Percentiles rank a stretch among this genome's conserved stretches.
phyloP scores from a whole-genome alignment of 805 yeast species.

The Cyberlindnera euphorbiiphila region DNA sequence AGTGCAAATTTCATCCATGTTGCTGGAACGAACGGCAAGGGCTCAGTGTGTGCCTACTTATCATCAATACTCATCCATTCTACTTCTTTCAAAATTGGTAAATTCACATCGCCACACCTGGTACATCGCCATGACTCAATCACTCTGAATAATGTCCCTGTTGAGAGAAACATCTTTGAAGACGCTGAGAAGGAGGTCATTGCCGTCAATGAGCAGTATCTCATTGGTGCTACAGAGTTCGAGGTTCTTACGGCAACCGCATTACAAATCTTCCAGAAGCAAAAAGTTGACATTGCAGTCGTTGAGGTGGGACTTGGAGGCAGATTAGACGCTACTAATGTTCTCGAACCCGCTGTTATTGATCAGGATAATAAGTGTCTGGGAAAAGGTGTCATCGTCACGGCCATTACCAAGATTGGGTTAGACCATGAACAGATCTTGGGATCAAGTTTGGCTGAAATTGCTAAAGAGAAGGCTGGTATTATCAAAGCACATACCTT shows the following conservation, averaged over 20 bases:
- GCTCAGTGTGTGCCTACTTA: slow-evolving; percentile 83
- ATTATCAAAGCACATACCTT: slow-evolving; percentile 63
- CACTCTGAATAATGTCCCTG: slow-evolving; percentile 55
- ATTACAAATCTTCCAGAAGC: slow-evolving; percentile 61
- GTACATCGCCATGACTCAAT: slow-evolving; percentile 72
- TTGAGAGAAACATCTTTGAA: slow-evolving; percentile 43
- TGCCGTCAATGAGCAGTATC: slow-evolving; percentile 34
- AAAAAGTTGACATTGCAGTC: slow-evolving; percentile 66
- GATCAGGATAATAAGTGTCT: slow-evolving; percentile 9
- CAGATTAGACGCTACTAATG: slow-evolving; percentile 82
- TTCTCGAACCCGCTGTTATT: slow-evolving; percentile 35
- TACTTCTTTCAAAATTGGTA: slow-evolving; percentile 50
- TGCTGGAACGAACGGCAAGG: slow-evolving; percentile 97
- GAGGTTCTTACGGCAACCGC: slow-evolving; percentile 86
- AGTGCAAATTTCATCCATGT: slow-evolving; percentile 72
- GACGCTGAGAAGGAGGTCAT: slow-evolving; percentile 41
- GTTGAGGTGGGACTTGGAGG: slow-evolving; percentile 98
- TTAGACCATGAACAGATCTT: slow-evolving; percentile 78
- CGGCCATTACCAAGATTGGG: slow-evolving; percentile 83
- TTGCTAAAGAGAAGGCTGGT: slow-evolving; percentile 84
- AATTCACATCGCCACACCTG: slow-evolving; percentile 88
- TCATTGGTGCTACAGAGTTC: slow-evolving; percentile 78
- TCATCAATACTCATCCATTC: slow-evolving; percentile 56
- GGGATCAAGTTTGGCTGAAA: slow-evolving; percentile 60
- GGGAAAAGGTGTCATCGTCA: slow-evolving; percentile 43